These are phyloP conservation scores for Botrytis hyacinthi DNA, from an alignment of 2,329 filamentous ascomycete genomes.

Conservation along the genomic window DNA sequence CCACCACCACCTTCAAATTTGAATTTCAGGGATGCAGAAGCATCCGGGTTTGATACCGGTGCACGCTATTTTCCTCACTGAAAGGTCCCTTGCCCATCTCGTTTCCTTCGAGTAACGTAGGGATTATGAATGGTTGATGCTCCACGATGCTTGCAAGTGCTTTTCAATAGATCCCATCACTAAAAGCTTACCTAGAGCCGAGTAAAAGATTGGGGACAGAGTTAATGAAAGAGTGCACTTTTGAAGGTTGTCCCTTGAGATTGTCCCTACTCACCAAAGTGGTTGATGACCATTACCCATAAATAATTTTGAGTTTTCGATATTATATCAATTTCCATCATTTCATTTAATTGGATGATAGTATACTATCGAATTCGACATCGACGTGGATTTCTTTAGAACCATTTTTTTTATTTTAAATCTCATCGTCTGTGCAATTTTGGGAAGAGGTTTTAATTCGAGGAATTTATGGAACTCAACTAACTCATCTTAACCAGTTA, in stretches of 20 bases:
- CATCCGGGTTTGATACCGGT: slow-evolving; percentile 8
- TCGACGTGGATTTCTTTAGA: background rate
- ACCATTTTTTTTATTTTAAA: background rate
- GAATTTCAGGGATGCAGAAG: background rate
- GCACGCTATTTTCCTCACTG: slow-evolving; percentile 3
- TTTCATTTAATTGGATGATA: background rate
- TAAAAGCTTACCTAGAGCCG: slow-evolving; percentile 14
- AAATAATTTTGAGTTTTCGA: slow-evolving; percentile 3
- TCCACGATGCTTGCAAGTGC: slow-evolving; percentile 12
- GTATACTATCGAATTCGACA: background rate
- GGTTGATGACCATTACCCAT: background rate
- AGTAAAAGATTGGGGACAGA: background rate
- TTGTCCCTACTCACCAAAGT: background rate
- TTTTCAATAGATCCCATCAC: slow-evolving; percentile 4
- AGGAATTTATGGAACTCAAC: background rate
- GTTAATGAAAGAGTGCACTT: background rate
- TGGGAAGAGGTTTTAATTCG: background rate
- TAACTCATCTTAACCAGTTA: background rate
- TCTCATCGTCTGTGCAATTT: slow-evolving; percentile 2
- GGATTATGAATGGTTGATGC: slow-evolving; percentile 7
- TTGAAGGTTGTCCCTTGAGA: background rate
- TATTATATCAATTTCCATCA: background rate
- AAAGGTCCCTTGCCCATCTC: slow-evolving; percentile 10
- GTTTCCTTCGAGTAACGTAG: slow-evolving; percentile 1
- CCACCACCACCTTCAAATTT: slow-evolving; percentile 3